Evolutionary conservation across 108 stramenopile genomes (phyloP).

Genomic region (Bacterosira constricta): DNA sequence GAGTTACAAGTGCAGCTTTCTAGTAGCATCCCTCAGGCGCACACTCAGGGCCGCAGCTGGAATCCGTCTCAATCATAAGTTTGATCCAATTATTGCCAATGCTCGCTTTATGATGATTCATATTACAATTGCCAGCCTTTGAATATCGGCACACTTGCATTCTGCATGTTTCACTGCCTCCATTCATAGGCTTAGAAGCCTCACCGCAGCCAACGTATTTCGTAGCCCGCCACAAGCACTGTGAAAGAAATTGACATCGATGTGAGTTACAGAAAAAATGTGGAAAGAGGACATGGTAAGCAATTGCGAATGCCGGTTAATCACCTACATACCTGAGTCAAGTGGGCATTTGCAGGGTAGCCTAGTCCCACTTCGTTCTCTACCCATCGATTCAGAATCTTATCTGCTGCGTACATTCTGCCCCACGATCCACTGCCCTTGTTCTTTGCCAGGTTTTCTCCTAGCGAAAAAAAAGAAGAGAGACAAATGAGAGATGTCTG

Average conservation of each 20-base stretch:
- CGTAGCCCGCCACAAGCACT: slow-evolving; percentile 26
- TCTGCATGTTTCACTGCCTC: slow-evolving; percentile 17
- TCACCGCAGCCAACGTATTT: slow-evolving; percentile 33
- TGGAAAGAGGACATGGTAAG: no score
- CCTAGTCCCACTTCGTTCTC: slow-evolving; percentile 20
- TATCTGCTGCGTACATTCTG: slow-evolving; percentile 21
- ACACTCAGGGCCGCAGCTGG: background rate
- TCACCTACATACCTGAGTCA: slow-evolving; percentile 16
- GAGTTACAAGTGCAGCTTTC: no score
- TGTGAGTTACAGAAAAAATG: background rate
- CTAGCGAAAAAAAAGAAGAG: no score
- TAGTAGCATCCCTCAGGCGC: slow-evolving; percentile 7
- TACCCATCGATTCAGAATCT: slow-evolving; percentile 24
- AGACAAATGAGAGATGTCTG: no score
- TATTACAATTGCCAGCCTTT: slow-evolving; percentile 32
- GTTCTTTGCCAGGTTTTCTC: slow-evolving; percentile 34
- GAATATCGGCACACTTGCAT: slow-evolving; percentile 33
- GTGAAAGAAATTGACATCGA: background rate
- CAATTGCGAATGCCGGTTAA: background rate
- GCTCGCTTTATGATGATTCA: background rate
- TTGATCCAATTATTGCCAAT: background rate
- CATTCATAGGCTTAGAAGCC: slow-evolving; percentile 2
- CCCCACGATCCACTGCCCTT: slow-evolving; percentile 11
- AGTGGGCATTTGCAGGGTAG: slow-evolving; percentile 22
- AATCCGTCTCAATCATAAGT: background rate